These are phyloP conservation scores for Mollisia scopiformis DNA, from an alignment of 2,329 filamentous ascomycete species.

Conservation along the genomic window DNA sequence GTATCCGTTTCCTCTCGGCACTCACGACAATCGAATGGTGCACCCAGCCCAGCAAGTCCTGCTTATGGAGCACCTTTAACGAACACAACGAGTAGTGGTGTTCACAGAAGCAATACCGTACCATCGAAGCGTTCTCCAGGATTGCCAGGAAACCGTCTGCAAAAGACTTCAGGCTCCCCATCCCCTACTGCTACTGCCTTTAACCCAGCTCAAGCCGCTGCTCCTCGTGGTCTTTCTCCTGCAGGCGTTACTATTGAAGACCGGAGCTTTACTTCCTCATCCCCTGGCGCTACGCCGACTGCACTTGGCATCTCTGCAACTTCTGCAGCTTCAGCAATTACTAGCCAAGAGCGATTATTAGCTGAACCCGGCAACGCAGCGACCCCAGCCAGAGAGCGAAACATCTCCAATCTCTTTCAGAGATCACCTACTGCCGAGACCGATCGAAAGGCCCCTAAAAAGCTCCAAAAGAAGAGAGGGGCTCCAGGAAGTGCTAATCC, in stretches of 20 bases:
- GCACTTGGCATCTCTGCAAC: slow-evolving; percentile 26
- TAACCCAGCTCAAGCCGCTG: slow-evolving; percentile 36
- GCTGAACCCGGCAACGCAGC: slow-evolving; percentile 30
- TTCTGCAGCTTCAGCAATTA: slow-evolving; percentile 36
- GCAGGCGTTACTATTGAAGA: slow-evolving; percentile 18
- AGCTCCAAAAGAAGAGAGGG: slow-evolving; percentile 85
- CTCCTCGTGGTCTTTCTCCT: slow-evolving; percentile 29
- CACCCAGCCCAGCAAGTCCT: slow-evolving; percentile 70
- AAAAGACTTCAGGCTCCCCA: slow-evolving; percentile 55
- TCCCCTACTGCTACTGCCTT: slow-evolving; percentile 43
- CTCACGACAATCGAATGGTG: slow-evolving; percentile 74
- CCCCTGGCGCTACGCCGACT: slow-evolving; percentile 24
- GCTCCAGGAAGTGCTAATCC: slow-evolving; percentile 76
- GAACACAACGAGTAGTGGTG: slow-evolving; percentile 56
- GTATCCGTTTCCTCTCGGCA: slow-evolving; percentile 91
- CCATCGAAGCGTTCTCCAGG: slow-evolving; percentile 87
- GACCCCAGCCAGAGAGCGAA: slow-evolving; percentile 63
- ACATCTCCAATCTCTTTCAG: slow-evolving; percentile 71
- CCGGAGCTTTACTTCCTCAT: slow-evolving; percentile 26
- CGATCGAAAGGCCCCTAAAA: slow-evolving; percentile 79
- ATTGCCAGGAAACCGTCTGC: slow-evolving; percentile 68
- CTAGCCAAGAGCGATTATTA: slow-evolving; percentile 53
- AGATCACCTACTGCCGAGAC: slow-evolving; percentile 65
- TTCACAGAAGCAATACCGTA: slow-evolving; percentile 87
- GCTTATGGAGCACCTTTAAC: slow-evolving; percentile 56